Base-by-base conservation (phyloP, 176 grass and related monocot species). In the Oryza glumipatula region DNA sequence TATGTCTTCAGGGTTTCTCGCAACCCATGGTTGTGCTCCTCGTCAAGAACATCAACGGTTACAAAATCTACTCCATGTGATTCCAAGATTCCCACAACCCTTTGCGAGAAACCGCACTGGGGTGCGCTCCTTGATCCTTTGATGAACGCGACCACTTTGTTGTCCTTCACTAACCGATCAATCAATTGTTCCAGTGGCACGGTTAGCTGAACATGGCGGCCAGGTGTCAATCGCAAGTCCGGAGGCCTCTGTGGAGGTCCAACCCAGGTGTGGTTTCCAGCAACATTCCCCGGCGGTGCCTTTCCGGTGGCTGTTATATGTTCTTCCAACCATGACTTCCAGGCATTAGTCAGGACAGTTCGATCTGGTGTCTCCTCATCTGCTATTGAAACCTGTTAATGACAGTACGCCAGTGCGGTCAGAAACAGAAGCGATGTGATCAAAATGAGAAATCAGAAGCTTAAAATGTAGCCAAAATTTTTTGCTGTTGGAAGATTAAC, bases 281-380 rank as follows among this genome's bases (percentile, higher is more conserved):
- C 81, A 74, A 95, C 80, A 23, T 98, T 98, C 70, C 91, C 96
- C 9, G 96, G 89, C 80, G 96, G 96, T 0, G 92, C 88, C 78
- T 94, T 98, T 48, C 96, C 93, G 0, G 58, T 92, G 51, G 91
- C 88, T 64, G 78, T 35, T 28, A 98, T 95, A 79, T 98, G 83
- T 85, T 98, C 96, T 83, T 98, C 74, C 67, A 98, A 89, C 96
- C 93, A 98, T 76, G 96, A 90, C 78, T 98, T 98, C 93, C 95
- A 98, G 45, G 96, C 96, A 51, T 81, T 80, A 28, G 80, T 91
- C 2, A 95, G 80, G 69, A 82, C 85, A 65, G 66, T 74, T 70
- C 86, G 83, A 80, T 95, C 89, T 6, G 80, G 82, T 9, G 81
- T 65, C 35, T 85, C 87, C 16, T 81, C 84, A 22, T 94, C 96